Evolutionary conservation across 75 land plant genomes (phyloP).

Genomic region (Picea glauca): DNA sequence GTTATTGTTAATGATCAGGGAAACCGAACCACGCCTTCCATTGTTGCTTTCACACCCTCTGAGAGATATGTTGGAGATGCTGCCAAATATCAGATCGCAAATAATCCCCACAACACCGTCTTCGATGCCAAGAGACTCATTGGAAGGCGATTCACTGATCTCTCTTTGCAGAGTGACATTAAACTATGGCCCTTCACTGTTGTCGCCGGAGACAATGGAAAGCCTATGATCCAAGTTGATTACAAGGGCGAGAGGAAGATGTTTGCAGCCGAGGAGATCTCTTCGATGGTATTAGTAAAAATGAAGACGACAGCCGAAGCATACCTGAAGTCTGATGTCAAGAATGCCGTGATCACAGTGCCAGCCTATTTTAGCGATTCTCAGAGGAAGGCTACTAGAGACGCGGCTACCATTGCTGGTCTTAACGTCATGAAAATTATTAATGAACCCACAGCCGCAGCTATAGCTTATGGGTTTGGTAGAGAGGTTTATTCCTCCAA

Average conservation of each 20-base stretch:
- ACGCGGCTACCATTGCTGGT: constrained; percentile 17
- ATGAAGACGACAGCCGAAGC: constrained; percentile 12
- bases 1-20: constrained; percentile 16
- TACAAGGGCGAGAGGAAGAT: constrained; percentile 14
- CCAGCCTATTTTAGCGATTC: constrained; percentile 19
- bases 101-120: not conserved
- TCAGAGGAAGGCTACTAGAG: constrained; percentile 16
- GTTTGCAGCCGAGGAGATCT: constrained; percentile 16
- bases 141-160: constrained; percentile 15
- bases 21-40: constrained; percentile 10
- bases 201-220: not conserved
- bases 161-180: constrained; percentile 15
- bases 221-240: constrained; percentile 17
- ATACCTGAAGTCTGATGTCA: not conserved
- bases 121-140: constrained; percentile 25
- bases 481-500: not conserved
- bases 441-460: constrained; percentile 22
- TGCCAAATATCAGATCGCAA: constrained; percentile 1
- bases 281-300: constrained; percentile 15
- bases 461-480: constrained; percentile 16
- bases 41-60: not conserved
- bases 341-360: constrained; percentile 16
- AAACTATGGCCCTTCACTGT: constrained; percentile 22
- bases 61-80: constrained; percentile 1
- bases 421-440: constrained; percentile 16